Evolutionary conservation across 169 alveolate species (phyloP).

Genomic region (Blepharisma undulans): DNA sequence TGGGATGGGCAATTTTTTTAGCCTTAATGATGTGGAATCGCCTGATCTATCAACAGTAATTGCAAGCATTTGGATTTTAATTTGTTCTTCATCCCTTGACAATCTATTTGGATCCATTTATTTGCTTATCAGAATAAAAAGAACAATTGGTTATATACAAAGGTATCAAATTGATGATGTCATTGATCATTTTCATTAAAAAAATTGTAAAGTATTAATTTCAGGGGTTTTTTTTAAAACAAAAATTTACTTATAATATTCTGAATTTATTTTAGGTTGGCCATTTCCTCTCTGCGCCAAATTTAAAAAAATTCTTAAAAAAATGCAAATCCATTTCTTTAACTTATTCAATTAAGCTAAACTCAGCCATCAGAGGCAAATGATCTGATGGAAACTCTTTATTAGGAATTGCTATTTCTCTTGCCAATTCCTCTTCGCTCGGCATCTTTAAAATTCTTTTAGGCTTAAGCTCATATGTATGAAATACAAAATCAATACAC

Average conservation of each 20-base stretch:
- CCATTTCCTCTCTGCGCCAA: background rate
- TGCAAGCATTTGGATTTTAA: background rate
- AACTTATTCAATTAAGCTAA: background rate
- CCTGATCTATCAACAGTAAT: background rate
- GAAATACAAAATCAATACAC: background rate
- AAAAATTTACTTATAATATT: background rate
- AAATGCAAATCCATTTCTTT: background rate
- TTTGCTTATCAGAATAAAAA: background rate
- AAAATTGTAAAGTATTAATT: too few species aligned
- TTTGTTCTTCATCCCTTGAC: background rate
- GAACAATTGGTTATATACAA: background rate
- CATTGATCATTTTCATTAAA: background rate
- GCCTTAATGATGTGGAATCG: slow-evolving; percentile 1
- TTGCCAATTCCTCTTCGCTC: background rate
- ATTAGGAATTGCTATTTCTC: background rate
- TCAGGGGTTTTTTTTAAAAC: background rate
- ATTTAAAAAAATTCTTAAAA: background rate
- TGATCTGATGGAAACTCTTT: slow-evolving; percentile 21
- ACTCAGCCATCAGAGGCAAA: background rate
- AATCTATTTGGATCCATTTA: background rate
- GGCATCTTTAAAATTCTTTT: background rate
- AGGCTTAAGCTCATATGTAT: background rate
- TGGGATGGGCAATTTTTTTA: slow-evolving; percentile 42
- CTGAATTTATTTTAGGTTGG: background rate
- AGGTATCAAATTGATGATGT: background rate